phyloP scores from a whole-genome alignment of 2,329 filamentous ascomycete species.

The Alternaria rosae region DNA sequence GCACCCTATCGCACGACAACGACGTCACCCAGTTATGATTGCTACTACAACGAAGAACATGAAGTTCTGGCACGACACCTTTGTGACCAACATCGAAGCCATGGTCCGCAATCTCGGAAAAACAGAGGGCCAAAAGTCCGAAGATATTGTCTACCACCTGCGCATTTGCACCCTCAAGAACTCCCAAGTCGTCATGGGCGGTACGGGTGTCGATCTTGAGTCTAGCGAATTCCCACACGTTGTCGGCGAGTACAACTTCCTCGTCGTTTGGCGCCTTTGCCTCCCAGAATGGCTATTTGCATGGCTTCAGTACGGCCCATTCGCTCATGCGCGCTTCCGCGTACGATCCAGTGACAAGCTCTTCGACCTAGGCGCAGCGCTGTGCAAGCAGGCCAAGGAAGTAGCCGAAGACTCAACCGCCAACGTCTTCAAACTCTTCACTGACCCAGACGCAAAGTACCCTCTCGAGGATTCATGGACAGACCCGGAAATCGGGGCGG shows the following conservation, averaged over 20 bases:
- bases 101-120: slow-evolving; percentile 24
- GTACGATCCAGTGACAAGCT: slow-evolving; percentile 29
- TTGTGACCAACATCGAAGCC: slow-evolving; percentile 23
- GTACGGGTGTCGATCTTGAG: slow-evolving; percentile 24
- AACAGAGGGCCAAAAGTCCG: slow-evolving; percentile 18
- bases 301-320: slow-evolving; percentile 27
- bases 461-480: slow-evolving; percentile 26
- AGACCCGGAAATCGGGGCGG: slow-evolving; percentile 22
- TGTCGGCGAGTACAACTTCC: slow-evolving; percentile 32
- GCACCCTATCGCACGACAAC: slow-evolving; percentile 21
- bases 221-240: slow-evolving; percentile 21
- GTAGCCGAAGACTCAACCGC: slow-evolving; percentile 3
- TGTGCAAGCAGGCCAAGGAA: slow-evolving; percentile 21
- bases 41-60: slow-evolving; percentile 28
- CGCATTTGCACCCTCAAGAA: slow-evolving; percentile 28
- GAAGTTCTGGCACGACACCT: slow-evolving; percentile 21
- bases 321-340: slow-evolving; percentile 23
- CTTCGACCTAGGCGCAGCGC: slow-evolving; percentile 22
- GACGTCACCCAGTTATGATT: slow-evolving; percentile 31
- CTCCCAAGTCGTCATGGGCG: slow-evolving; percentile 30
- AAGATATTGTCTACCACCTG: slow-evolving; percentile 31
- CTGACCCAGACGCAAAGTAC: slow-evolving; percentile 23
- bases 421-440: slow-evolving; percentile 24
- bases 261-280: slow-evolving; percentile 29
- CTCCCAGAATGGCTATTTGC: slow-evolving; percentile 28